A percentile compares a stretch with the other conserved stretches of the same genome.
Conservation (phyloP, 2,329 filamentous ascomycete genomes). For the Aspergillus viridinutans region DNA sequence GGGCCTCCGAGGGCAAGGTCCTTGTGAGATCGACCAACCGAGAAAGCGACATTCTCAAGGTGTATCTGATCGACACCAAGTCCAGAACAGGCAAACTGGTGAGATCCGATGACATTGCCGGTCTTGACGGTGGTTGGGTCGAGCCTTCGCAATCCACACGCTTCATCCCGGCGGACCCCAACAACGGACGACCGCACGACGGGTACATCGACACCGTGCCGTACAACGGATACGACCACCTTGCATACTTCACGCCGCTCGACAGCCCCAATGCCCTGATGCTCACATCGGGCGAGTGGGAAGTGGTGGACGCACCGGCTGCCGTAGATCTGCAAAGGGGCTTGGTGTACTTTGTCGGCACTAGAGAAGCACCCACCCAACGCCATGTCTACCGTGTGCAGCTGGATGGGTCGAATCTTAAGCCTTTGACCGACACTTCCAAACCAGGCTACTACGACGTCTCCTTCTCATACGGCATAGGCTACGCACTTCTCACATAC, state of each 20-base stretch:
- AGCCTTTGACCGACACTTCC: constrained; percentile 68
- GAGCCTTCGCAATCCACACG: constrained; percentile 83
- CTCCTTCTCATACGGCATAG: constrained; percentile 77
- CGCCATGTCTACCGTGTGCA: constrained; percentile 88
- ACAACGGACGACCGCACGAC: constrained; percentile 70
- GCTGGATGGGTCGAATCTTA: constrained; percentile 70
- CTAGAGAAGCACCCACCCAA: constrained; percentile 82
- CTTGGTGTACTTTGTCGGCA: constrained; percentile 83
- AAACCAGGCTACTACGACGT: constrained; percentile 73
- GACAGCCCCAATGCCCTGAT: constrained; percentile 77
- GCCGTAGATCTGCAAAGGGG: constrained; percentile 81
- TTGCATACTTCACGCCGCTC: constrained; percentile 88
- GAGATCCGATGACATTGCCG: constrained; percentile 70
- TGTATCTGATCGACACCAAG: constrained; percentile 77
- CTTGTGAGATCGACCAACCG: constrained; percentile 90
- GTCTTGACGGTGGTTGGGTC: constrained; percentile 95
- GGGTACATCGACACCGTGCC: constrained; percentile 93
- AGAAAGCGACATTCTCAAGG: constrained; percentile 84
- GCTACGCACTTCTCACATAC: constrained; percentile 81
- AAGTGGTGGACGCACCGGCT: constrained; percentile 80
- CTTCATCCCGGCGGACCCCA: constrained; percentile 79
- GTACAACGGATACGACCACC: constrained; percentile 79
- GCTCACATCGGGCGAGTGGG: constrained; percentile 86
- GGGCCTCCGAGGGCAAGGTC: constrained; percentile 76
- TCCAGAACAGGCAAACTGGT: constrained; percentile 72